A percentile compares a stretch with the other conserved stretches of the same genome.
Evolutionary conservation across 331 rosid genomes (phyloP).

Genomic region (Malus hybrid): DNA sequence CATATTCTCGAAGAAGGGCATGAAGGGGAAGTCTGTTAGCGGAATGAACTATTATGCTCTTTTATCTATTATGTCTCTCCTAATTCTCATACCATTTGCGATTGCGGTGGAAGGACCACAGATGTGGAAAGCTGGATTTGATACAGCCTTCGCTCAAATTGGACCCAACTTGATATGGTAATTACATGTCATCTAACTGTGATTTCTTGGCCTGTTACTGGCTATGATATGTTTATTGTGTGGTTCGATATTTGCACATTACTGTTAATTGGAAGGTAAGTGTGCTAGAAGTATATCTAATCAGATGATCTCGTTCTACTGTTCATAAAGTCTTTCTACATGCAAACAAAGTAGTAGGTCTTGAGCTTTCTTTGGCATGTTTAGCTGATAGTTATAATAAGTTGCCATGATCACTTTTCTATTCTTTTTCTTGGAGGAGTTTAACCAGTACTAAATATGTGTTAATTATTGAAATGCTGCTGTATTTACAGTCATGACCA

Average conservation of each 20-base stretch:
- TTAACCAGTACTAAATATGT: background rate
- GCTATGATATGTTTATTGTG: conserved; percentile 2
- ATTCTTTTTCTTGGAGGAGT: background rate
- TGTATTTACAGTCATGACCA: background rate
- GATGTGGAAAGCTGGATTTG: conserved; percentile 75
- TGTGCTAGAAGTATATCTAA: background rate
- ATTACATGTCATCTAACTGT: conserved; percentile 2
- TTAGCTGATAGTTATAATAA: background rate
- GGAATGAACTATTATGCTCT: conserved; percentile 96
- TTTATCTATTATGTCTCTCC: conserved; percentile 64
- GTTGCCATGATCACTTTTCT: background rate
- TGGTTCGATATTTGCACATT: background rate
- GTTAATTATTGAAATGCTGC: background rate
- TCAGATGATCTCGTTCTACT: background rate
- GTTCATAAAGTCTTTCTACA: background rate
- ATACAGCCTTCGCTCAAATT: conserved; percentile 57
- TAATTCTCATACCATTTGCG: conserved; percentile 67
- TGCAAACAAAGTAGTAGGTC: background rate
- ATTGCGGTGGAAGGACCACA: conserved; percentile 81
- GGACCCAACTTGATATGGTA: conserved; percentile 80
- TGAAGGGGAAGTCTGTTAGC: conserved; percentile 84
- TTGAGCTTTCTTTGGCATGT: background rate
- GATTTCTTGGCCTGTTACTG: background rate
- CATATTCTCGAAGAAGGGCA: conserved; percentile 79
- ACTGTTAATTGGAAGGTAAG: background rate